A percentile compares a stretch with the other conserved stretches of the same genome.
Conservation (phyloP, 2,329 filamentous ascomycete species). For the Aspergillus caelatus region DNA sequence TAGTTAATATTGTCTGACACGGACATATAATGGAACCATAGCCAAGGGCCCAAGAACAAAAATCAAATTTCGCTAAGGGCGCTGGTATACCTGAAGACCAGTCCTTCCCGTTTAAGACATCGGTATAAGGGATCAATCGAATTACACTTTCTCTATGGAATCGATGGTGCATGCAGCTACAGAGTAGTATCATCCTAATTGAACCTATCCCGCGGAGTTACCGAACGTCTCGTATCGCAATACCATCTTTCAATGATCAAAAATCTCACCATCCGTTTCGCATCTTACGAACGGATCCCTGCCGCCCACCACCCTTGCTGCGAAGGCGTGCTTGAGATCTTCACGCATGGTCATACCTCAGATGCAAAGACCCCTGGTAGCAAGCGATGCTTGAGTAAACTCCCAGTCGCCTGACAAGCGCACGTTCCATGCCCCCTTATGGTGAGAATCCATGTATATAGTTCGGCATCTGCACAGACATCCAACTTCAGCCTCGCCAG, state of each 20-base stretch:
- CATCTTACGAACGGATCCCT: not conserved
- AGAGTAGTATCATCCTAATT: not conserved
- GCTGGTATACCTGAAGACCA: not conserved
- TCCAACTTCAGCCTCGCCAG: not conserved
- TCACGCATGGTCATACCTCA: not conserved
- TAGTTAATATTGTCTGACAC: not conserved
- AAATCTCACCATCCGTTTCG: not conserved
- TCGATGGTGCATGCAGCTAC: not conserved
- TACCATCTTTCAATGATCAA: not conserved
- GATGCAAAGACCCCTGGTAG: not conserved
- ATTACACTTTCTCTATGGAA: not conserved
- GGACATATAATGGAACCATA: not conserved
- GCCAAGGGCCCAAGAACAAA: not conserved
- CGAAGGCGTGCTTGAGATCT: not conserved
- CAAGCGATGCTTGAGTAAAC: not conserved
- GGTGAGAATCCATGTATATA: not conserved
- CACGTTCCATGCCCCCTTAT: not conserved
- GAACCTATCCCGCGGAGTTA: not conserved
- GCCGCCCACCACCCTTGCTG: not conserved
- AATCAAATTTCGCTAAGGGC: not conserved
- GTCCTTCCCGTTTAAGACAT: not conserved
- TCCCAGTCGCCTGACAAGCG: not conserved
- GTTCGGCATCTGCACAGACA: not conserved
- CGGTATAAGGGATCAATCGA: not conserved
- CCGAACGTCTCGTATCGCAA: not conserved